Evolutionary conservation across 495 filamentous ascomycete genomes (phyloP).

Genomic region (Penicillium mononematosum): DNA sequence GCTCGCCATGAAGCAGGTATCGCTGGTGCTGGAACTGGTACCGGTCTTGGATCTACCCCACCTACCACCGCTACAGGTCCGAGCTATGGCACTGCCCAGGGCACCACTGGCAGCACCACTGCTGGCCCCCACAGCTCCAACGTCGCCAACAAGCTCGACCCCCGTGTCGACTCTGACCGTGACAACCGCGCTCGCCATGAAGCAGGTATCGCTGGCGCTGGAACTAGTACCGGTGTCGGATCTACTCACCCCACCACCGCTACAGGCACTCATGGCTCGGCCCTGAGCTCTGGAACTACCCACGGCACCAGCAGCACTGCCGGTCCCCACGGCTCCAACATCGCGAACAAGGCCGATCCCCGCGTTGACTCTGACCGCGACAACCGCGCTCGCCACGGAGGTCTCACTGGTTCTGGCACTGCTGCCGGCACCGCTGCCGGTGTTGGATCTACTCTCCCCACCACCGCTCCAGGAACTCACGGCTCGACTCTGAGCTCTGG

Average conservation of each 20-base stretch:
- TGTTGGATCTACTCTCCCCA: background rate
- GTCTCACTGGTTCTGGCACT: background rate
- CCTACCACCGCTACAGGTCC: background rate
- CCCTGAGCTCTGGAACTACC: background rate
- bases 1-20: background rate
- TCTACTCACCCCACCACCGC: constrained; percentile 1
- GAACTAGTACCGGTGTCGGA: background rate
- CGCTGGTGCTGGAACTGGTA: background rate
- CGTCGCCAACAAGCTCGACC: constrained; percentile 9
- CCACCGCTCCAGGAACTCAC: constrained; percentile 1
- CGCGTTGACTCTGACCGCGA: constrained; percentile 11
- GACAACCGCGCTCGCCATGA: constrained; percentile 1
- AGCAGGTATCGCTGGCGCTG: background rate
- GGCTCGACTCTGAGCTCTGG: background rate
- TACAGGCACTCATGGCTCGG: too few relatives aligned
- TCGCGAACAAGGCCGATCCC: constrained; percentile 10
- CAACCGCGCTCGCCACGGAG: background rate
- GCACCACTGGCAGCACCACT: background rate
- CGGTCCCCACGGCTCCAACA: constrained; percentile 3
- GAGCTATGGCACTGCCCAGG: too few relatives aligned
- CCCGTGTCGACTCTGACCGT: constrained; percentile 11
- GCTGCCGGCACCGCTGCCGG: background rate
- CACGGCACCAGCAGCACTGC: background rate
- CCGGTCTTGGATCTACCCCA: background rate
- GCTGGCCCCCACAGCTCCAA: constrained; percentile 5